phyloP scores from a whole-genome alignment of 192 early-diverging fungal species.

The Coemansia sp. region DNA sequence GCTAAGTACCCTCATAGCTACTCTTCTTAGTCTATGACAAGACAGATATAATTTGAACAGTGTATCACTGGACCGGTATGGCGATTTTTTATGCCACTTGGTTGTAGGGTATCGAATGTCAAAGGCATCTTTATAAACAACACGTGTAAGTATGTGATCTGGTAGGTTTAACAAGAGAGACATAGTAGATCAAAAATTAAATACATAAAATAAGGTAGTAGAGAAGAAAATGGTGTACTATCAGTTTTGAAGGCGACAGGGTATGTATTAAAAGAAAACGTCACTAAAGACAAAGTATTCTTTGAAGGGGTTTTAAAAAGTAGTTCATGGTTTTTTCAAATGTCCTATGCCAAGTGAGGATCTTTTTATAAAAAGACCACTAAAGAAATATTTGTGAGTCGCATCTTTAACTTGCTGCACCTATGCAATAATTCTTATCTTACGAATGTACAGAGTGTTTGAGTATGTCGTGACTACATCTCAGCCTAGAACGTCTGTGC shows the following conservation, averaged over 20 bases:
- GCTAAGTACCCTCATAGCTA: neutral
- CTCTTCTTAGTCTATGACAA: neutral
- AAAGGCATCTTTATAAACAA: neutral
- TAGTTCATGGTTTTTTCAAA: too few relatives aligned
- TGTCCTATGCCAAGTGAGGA: too few relatives aligned
- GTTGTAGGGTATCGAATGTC: neutral
- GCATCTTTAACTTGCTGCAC: too few relatives aligned
- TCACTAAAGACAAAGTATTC: neutral
- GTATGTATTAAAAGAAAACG: neutral
- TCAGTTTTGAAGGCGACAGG: neutral
- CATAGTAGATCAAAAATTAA: neutral
- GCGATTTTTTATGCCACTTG: neutral
- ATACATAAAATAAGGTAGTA: neutral
- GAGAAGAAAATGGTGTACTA: neutral
- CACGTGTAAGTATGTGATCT: neutral
- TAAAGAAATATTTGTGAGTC: too few relatives aligned
- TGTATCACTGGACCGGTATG: neutral
- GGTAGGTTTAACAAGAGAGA: neutral
- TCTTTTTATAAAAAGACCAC: too few relatives aligned
- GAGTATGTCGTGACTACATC: too few relatives aligned
- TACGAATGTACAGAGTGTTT: too few relatives aligned
- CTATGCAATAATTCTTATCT: too few relatives aligned
- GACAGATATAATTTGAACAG: neutral
- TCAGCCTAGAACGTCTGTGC: too few relatives aligned
- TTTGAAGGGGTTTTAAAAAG: neutral